These are phyloP conservation scores for Galerina sulciceps DNA, from an alignment of 768 basidiomycete genomes.

Conservation along the genomic window DNA sequence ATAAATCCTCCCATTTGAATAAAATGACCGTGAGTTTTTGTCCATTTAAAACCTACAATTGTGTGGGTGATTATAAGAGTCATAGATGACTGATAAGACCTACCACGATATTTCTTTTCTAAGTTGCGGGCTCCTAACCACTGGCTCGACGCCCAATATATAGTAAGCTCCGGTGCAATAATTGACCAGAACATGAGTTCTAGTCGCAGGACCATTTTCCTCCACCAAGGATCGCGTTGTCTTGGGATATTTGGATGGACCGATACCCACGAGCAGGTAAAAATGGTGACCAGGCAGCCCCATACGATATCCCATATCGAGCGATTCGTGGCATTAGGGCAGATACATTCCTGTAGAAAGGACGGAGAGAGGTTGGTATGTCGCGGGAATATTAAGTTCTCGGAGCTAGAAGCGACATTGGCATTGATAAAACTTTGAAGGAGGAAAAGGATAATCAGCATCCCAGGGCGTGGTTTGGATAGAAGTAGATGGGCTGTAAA, in stretches of 20 bases:
- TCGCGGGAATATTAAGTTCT: too few relatives aligned
- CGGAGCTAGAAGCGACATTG: too few relatives aligned
- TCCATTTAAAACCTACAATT: background rate
- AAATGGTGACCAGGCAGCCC: background rate
- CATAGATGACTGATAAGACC: background rate
- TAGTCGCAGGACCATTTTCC: background rate
- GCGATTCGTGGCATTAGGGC: background rate
- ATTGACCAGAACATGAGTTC: slow-evolving; percentile 1
- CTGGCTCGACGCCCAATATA: slow-evolving; percentile 3
- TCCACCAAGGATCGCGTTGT: background rate
- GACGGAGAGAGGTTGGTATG: background rate
- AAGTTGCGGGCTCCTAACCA: background rate
- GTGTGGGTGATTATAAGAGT: too few relatives aligned
- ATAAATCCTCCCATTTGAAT: background rate
- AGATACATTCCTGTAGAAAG: background rate
- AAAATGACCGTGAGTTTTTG: background rate
- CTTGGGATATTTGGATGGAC: slow-evolving; percentile 5
- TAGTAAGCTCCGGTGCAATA: background rate
- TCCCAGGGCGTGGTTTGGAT: too few relatives aligned
- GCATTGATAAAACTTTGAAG: too few relatives aligned
- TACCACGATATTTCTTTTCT: background rate
- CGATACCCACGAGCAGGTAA: slow-evolving; percentile 1
- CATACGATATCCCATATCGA: background rate
- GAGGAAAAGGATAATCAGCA: too few relatives aligned
- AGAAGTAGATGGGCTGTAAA: too few relatives aligned